These are phyloP conservation scores for Pulveroboletus sp. DNA, from an alignment of 768 basidiomycete genomes.

Conservation along the genomic window DNA sequence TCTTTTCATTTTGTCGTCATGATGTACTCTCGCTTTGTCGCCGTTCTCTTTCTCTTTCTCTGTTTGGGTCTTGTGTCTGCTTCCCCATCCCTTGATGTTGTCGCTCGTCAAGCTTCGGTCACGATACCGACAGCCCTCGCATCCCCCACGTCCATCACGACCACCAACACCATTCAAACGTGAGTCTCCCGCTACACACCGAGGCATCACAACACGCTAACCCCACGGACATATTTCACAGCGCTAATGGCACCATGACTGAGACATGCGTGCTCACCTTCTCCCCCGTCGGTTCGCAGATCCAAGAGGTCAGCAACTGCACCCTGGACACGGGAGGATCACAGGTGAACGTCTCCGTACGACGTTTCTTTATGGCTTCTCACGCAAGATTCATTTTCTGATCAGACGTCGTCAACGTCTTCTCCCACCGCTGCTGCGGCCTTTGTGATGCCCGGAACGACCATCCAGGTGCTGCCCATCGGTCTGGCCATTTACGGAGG, in stretches of 20 bases:
- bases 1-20: slow-evolving; percentile 15
- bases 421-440: slow-evolving; percentile 31
- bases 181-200: slow-evolving; percentile 24
- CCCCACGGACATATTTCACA: slow-evolving; percentile 18
- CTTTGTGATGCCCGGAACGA: slow-evolving; percentile 69
- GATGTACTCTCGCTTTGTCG: slow-evolving; percentile 22
- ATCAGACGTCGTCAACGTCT: slow-evolving; percentile 26
- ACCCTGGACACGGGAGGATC: slow-evolving; percentile 33
- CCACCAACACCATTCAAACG: slow-evolving; percentile 37
- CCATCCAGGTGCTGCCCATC: slow-evolving; percentile 71
- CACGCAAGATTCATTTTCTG: background rate
- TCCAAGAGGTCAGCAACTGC: slow-evolving; percentile 53
- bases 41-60: slow-evolving; percentile 24
- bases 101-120: slow-evolving; percentile 22
- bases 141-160: slow-evolving; percentile 35
- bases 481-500: slow-evolving; percentile 83
- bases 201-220: too few relatives aligned
- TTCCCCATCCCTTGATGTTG: slow-evolving; percentile 21
- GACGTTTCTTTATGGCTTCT: background rate
- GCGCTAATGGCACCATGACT: slow-evolving; percentile 47
- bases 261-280: slow-evolving; percentile 59
- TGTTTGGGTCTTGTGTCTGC: slow-evolving; percentile 24
- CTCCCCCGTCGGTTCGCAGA: slow-evolving; percentile 49
- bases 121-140: slow-evolving; percentile 21
- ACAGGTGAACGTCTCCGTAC: slow-evolving; percentile 10